Conservation (phyloP, 1,284 basidiomycete species). For the Heterobasidion parviporum region DNA sequence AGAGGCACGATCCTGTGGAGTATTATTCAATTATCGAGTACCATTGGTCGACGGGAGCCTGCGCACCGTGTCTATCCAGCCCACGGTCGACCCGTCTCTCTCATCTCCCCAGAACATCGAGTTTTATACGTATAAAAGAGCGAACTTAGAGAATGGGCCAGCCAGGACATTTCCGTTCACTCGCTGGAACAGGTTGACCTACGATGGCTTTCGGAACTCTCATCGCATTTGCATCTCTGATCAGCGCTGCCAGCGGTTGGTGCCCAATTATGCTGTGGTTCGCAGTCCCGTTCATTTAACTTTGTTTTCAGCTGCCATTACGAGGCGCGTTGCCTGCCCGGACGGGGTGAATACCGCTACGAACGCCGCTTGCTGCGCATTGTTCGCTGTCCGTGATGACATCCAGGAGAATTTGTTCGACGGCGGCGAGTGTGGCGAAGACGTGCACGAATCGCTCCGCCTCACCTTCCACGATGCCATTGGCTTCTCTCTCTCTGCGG, state of each 20-base stretch:
- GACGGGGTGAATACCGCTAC: slow-evolving; percentile 24
- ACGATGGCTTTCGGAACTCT: not conserved
- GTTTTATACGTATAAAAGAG: not conserved
- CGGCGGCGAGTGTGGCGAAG: slow-evolving; percentile 31
- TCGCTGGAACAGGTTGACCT: not conserved
- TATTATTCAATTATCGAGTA: no score
- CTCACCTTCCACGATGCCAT: slow-evolving; percentile 11
- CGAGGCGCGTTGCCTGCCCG: slow-evolving; percentile 16
- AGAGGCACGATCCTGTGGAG: no score
- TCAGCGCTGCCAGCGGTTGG: not conserved
- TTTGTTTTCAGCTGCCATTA: not conserved
- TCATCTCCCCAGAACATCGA: no score
- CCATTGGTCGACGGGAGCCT: no score
- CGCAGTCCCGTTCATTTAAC: not conserved
- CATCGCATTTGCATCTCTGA: not conserved
- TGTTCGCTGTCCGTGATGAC: slow-evolving; percentile 31
- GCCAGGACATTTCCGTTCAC: not conserved
- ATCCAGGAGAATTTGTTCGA: slow-evolving; percentile 33
- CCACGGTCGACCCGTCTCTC: no score
- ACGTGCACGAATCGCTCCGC: slow-evolving; percentile 17
- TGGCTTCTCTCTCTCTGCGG: slow-evolving; percentile 2
- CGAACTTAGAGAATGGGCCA: not conserved
- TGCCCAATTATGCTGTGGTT: not conserved
- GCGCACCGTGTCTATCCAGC: no score
- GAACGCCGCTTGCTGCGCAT: slow-evolving; percentile 26